These are phyloP conservation scores for Aspergillus sp. DNA, from an alignment of 2,329 filamentous ascomycete genomes.

Conservation along the genomic window DNA sequence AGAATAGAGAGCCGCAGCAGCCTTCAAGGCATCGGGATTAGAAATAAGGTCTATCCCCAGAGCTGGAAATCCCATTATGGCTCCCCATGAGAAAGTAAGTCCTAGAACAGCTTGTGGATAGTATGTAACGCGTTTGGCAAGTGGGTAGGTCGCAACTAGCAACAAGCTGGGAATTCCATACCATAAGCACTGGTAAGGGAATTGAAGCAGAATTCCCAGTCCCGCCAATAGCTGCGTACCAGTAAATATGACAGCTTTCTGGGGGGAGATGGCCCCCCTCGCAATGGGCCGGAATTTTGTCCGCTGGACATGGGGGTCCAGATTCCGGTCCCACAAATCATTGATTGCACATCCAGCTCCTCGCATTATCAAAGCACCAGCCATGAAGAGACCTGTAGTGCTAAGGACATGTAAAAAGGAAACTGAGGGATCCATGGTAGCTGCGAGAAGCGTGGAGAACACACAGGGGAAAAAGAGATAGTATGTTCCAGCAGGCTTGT, in stretches of 20 bases:
- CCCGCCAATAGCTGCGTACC: constrained; percentile 48
- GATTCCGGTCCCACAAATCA: constrained; percentile 59
- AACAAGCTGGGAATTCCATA: constrained; percentile 50
- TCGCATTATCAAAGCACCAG: constrained; percentile 54
- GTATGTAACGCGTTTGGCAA: constrained; percentile 58
- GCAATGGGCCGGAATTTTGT: constrained; percentile 58
- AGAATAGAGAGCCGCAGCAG: constrained; percentile 49
- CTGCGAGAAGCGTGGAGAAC: constrained; percentile 52
- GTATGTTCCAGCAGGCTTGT: constrained; percentile 57
- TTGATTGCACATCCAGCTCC: constrained; percentile 61
- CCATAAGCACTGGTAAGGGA: constrained; percentile 48
- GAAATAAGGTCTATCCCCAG: constrained; percentile 51
- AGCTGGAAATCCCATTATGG: constrained; percentile 54
- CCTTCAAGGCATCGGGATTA: constrained; percentile 40
- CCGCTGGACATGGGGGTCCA: constrained; percentile 58
- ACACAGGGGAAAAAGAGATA: constrained; percentile 59
- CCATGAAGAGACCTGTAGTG: constrained; percentile 46
- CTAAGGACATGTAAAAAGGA: constrained; percentile 42
- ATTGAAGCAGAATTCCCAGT: constrained; percentile 48
- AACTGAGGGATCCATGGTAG: constrained; percentile 40
- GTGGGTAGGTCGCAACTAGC: constrained; percentile 54
- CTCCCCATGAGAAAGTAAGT: constrained; percentile 56
- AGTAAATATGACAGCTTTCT: constrained; percentile 51
- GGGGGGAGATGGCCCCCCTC: constrained; percentile 54
- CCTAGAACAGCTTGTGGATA: constrained; percentile 59